A percentile compares a stretch with the other conserved stretches of the same genome.
Conservation (phyloP, 768 basidiomycete species). For the Nidularia sp. region DNA sequence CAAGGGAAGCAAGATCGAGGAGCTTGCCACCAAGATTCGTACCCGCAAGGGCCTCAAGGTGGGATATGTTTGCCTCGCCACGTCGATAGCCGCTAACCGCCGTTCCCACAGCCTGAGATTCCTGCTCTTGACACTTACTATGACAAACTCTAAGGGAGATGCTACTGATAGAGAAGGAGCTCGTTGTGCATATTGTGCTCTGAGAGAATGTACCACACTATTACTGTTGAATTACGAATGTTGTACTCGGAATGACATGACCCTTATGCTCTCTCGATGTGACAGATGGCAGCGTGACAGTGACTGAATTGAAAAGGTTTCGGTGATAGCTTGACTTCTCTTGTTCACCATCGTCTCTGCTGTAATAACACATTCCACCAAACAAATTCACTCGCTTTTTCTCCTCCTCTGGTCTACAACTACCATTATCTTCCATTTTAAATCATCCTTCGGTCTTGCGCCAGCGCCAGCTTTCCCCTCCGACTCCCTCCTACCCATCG, state of each 20-base stretch:
- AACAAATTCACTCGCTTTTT: constrained; percentile 15
- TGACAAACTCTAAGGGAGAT: constrained; percentile 72
- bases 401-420: neutral
- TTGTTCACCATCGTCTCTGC: neutral
- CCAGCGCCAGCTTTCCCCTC: constrained; percentile 2
- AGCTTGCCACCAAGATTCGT: constrained; percentile 78
- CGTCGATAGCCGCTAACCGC: neutral
- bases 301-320: neutral
- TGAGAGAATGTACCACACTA: neutral
- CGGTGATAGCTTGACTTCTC: neutral
- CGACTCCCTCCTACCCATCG: neutral
- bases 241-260: neutral
- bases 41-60: constrained; percentile 95
- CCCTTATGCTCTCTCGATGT: neutral
- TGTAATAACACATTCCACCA: neutral
- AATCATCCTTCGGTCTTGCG: neutral
- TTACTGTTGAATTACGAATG: neutral
- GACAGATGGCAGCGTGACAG: neutral
- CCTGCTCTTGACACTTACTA: constrained; percentile 87
- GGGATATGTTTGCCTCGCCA: constrained; percentile 15
- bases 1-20: constrained; percentile 89
- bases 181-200: neutral
- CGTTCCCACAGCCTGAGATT: constrained; percentile 75
- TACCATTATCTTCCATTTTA: neutral
- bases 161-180: neutral